Conservation (phyloP, 1,139 yeast genomes). For the Zygosaccharomyces sapae region DNA sequence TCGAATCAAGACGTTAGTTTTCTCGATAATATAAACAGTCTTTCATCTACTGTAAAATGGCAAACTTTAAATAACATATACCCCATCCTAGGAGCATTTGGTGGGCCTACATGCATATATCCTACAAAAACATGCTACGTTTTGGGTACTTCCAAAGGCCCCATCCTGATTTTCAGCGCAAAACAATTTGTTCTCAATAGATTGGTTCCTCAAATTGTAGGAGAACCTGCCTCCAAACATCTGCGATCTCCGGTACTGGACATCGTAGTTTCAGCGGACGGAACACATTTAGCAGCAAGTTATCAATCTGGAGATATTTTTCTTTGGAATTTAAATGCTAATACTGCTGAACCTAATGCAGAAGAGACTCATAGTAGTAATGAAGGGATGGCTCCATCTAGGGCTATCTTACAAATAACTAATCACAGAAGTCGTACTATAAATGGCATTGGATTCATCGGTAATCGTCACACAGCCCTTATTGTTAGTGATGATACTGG, state of each 20-base stretch:
- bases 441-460: slow-evolving; percentile 50
- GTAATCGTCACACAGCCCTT: slow-evolving; percentile 53
- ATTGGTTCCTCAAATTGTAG: slow-evolving; percentile 23
- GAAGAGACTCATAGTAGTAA: slow-evolving; percentile 2
- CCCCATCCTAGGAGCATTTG: slow-evolving; percentile 28
- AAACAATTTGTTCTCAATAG: slow-evolving; percentile 29
- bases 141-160: slow-evolving; percentile 33
- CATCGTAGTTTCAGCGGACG: slow-evolving; percentile 49
- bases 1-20: slow-evolving; percentile 3
- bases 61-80: slow-evolving; percentile 25
- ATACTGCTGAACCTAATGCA: slow-evolving; percentile 4
- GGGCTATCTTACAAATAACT: slow-evolving; percentile 29
- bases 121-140: slow-evolving; percentile 29
- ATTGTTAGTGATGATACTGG: slow-evolving; percentile 61
- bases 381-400: slow-evolving; percentile 13
- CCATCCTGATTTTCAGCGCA: slow-evolving; percentile 29
- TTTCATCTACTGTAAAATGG: slow-evolving; percentile 26
- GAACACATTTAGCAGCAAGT: slow-evolving; percentile 47
- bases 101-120: slow-evolving; percentile 29
- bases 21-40: slow-evolving; percentile 7
- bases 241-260: slow-evolving; percentile 40
- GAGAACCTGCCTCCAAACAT: slow-evolving; percentile 9
- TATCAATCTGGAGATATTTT: slow-evolving; percentile 44
- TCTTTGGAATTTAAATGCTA: slow-evolving; percentile 43
- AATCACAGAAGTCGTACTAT: slow-evolving; percentile 34